Base-by-base conservation (phyloP, 2,329 filamentous ascomycete genomes). In the Hypoxylon sp. region DNA sequence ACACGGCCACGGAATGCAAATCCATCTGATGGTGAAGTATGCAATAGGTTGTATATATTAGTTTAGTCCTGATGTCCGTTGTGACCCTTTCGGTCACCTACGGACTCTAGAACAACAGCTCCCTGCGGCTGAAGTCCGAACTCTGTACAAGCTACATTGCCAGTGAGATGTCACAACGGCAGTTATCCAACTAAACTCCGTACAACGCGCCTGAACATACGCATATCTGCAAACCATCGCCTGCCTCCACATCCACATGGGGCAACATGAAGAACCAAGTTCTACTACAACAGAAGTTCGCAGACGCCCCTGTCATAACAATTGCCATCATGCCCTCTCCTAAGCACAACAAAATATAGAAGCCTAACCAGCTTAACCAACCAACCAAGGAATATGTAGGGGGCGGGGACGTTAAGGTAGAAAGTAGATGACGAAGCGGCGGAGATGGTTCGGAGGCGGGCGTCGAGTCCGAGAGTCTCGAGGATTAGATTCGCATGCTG, bases 221-320 rank as follows among this genome's bases (percentile, higher is more conserved):
- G 43, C 49, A 52, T 28, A 55, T 50, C 32, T 57, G 53, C 25
- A 46, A 46, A 34, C 53, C 32, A 49, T 61, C 28, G 50, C 43
- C 56, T 55, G 45, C 60, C 63, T 60, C 58, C 65, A 65, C 60
- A 62, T 65, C 62, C 68, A 41, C 60, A 52, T 60, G 43, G 53
- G 68, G 41, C 49, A 63, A 48, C 59, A 66, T 62, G 60, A 64
- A 69, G 65, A 67, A 67, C 63, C 68, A 68, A 67, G 60, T 70
- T 71, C 72, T 73, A 72, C 70, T 68, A 70, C 56, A 65, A 45
- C 56, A 62, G 45, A 65, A 70, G 48, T 49, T 66, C 60, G 51
- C 53, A 41, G 67, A 68, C 60, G 68, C 65, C 68, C 56, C 51
- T 21, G 60, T 64, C 63, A 67, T 71, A 65, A 45, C 59, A 43